These are phyloP conservation scores for Luvunga scandens DNA, from an alignment of 345 rosid species.

Conservation along the genomic window DNA sequence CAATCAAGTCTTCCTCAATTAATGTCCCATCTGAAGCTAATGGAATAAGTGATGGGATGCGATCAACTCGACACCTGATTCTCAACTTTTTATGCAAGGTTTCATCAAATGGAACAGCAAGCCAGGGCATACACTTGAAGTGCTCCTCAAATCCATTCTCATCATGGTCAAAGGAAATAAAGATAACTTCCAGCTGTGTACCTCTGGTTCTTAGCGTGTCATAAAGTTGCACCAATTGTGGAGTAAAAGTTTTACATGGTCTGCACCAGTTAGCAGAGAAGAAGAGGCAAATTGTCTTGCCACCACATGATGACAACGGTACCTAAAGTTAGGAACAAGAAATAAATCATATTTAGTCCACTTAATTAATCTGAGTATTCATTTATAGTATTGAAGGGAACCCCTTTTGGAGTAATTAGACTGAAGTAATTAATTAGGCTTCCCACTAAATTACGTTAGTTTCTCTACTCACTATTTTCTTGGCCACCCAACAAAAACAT, in stretches of 20 bases:
- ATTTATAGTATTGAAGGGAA: background rate
- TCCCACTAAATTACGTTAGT: background rate
- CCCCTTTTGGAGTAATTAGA: too few species aligned
- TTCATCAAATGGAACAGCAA: slow-evolving; percentile 59
- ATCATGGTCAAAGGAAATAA: slow-evolving; percentile 69
- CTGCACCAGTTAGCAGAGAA: slow-evolving; percentile 91
- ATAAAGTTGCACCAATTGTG: slow-evolving; percentile 60
- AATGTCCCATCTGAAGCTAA: slow-evolving; percentile 40
- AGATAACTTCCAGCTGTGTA: slow-evolving; percentile 58
- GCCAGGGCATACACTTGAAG: slow-evolving; percentile 78
- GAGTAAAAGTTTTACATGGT: slow-evolving; percentile 66
- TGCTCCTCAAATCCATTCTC: slow-evolving; percentile 56
- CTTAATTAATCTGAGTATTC: background rate
- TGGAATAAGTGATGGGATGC: slow-evolving; percentile 62
- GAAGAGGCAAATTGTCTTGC: slow-evolving; percentile 57
- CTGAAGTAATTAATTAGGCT: background rate
- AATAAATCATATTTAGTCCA: background rate
- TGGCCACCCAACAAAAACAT: background rate
- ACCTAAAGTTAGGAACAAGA: slow-evolving; percentile 37
- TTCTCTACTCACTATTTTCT: background rate
- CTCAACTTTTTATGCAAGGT: slow-evolving; percentile 40
- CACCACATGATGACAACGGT: slow-evolving; percentile 48
- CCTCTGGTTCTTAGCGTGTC: slow-evolving; percentile 37
- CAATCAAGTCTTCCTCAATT: slow-evolving; percentile 53
- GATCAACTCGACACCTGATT: slow-evolving; percentile 39